phyloP scores from a whole-genome alignment of 164 flowering plant species.

The Liriodendron chinense region DNA sequence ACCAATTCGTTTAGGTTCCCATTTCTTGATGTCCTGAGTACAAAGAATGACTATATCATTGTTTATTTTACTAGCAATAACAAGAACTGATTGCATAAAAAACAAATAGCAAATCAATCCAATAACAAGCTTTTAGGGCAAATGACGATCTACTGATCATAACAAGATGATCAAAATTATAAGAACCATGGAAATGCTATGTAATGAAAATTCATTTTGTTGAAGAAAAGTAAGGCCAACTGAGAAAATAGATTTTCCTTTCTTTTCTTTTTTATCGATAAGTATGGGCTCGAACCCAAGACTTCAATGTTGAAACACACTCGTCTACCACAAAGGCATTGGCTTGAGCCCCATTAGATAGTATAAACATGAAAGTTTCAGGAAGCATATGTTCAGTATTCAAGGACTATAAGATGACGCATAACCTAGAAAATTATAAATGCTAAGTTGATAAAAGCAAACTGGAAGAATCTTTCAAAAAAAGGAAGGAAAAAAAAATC shows the following conservation, averaged over 20 bases:
- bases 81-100: neutral
- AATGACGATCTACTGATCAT: neutral
- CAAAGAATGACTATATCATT: constrained; percentile 7
- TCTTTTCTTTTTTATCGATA: too few species aligned
- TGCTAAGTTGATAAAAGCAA: neutral
- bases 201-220: neutral
- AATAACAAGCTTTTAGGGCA: neutral
- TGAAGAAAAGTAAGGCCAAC: too few species aligned
- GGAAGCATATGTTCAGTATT: neutral
- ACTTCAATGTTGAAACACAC: too few species aligned
- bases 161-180: neutral
- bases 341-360: too few species aligned
- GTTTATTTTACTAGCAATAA: neutral
- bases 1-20: constrained; percentile 76
- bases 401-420: neutral
- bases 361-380: neutral
- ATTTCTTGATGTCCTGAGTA: constrained; percentile 71
- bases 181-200: neutral
- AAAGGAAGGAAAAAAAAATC: too few species aligned
- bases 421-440: neutral
- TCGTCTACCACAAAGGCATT: too few species aligned
- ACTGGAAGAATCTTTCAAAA: neutral
- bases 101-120: neutral
- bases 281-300: too few species aligned
- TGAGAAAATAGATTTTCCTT: too few species aligned